Conservation (phyloP, 257 asterid genomes). For the Nicotiana sylvestris region DNA sequence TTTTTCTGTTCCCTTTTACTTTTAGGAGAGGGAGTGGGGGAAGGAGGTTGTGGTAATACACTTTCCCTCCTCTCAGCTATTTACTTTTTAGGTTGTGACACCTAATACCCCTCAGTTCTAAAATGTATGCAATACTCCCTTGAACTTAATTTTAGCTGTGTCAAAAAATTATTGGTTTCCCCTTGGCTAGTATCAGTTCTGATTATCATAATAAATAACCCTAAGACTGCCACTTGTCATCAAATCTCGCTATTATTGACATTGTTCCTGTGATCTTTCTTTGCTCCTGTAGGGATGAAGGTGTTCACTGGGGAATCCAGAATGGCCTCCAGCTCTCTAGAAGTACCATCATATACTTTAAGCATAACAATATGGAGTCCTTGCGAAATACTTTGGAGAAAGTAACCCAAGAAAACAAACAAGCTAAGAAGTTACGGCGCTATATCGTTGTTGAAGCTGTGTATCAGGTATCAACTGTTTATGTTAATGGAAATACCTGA, state of each 20-base stretch:
- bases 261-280: background rate
- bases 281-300: conserved; percentile 71
- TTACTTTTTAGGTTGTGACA: background rate
- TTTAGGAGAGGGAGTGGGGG: too few relatives aligned
- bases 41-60: background rate
- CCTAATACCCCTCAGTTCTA: background rate
- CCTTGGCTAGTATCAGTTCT: background rate
- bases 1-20: background rate
- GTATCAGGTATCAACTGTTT: conserved; percentile 66
- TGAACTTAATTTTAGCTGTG: background rate
- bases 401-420: conserved; percentile 66
- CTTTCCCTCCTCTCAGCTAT: background rate
- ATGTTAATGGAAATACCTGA: background rate
- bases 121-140: background rate
- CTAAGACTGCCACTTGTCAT: background rate
- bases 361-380: conserved; percentile 83
- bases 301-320: conserved; percentile 97
- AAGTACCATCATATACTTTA: conserved; percentile 82
- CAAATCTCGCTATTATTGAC: background rate
- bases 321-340: conserved; percentile 94
- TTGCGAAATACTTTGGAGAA: conserved; percentile 57
- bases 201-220: background rate
- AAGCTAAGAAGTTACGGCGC: conserved; percentile 86
- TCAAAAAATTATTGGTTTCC: background rate
- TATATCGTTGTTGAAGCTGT: conserved; percentile 89